Base-by-base conservation (phyloP, 2,329 filamentous ascomycete species). In the Zalaria sp. region DNA sequence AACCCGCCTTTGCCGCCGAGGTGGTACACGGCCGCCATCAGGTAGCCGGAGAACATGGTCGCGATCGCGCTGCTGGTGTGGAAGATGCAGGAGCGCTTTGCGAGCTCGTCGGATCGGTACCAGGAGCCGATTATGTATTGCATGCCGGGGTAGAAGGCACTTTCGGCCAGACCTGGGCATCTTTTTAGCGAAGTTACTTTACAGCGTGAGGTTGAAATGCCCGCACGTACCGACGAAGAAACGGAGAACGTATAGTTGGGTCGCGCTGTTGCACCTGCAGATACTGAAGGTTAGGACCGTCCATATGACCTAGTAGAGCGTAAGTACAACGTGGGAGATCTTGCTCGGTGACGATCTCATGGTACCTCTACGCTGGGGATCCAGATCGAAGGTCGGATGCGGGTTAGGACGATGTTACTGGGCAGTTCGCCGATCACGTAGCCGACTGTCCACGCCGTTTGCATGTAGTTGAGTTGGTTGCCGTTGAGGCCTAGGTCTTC, bases 371-470 rank as follows among this genome's bases (percentile, higher is more conserved):
- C 63, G 2, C 59, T 53, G 1, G 68, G 69, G 39, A 72, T 65
- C 66, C 66, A 71, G 39, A 64, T 61, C 9, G 60, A 58, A 2
- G 68, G 67, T 5, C 62, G 60, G 9, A 72, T 51, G 6, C 63
- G 60, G 2, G 68, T 73, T 4, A 75, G 55, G 5, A 73, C 57
- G 6, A 75, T 59, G 43, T 73, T 72, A 37, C 61, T 67, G 1
- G 68, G 68, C 8, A 72, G 62, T 42, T 71, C 59, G 3, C 67
- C 68, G 38, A 79, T 61, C 0, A 75, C 69, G 47, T 80, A 80
- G 5, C 76, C 76, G 0, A 73, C 65, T 0, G 72, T 77, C 64
- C 75, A 80, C 27, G 65, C 68, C 0, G 72, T 68, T 39, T 73
- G 62, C 57, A 71, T 68, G 41, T 68, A 69, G 40, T 76, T 75